phyloP scores from a whole-genome alignment of 1,139 yeast genomes.

The Saccharomyces hybrid region DNA sequence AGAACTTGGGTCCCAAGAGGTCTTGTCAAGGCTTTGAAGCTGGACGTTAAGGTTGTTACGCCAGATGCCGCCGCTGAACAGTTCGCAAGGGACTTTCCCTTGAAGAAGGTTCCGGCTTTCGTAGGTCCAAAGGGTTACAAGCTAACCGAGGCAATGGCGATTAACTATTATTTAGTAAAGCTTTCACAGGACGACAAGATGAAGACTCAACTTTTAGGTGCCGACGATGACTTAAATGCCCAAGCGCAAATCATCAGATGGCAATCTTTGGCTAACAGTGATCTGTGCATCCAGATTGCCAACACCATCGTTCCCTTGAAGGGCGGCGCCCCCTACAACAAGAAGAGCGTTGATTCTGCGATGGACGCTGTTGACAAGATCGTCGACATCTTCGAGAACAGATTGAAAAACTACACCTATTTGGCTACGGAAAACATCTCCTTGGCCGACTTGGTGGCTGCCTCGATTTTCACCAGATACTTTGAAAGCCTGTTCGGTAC shows the following conservation, averaged over 20 bases:
- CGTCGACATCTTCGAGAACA: constrained; percentile 47
- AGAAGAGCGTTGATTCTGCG: constrained; percentile 62
- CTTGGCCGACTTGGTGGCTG: constrained; percentile 72
- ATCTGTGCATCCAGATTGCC: constrained; percentile 44
- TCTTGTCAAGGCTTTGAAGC: constrained; percentile 60
- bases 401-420: constrained; percentile 72
- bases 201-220: constrained; percentile 45
- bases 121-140: constrained; percentile 73
- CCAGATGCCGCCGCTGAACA: constrained; percentile 39
- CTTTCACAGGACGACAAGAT: constrained; percentile 25
- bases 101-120: constrained; percentile 69
- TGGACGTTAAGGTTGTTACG: constrained; percentile 57
- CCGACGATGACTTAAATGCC: constrained; percentile 45
- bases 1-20: constrained; percentile 51
- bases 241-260: constrained; percentile 70
- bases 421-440: constrained; percentile 88
- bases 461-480: constrained; percentile 53
- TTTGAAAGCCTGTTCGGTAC: constrained; percentile 63
- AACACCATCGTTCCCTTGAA: constrained; percentile 38
- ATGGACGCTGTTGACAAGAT: constrained; percentile 36
- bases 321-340: constrained; percentile 65
- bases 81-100: constrained; percentile 57
- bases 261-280: constrained; percentile 76
- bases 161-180: constrained; percentile 40
- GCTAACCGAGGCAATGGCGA: constrained; percentile 73